A percentile compares a stretch with the other conserved stretches of the same genome.
Conservation (phyloP, 345 rosid species). For the Camelina laxa region DNA sequence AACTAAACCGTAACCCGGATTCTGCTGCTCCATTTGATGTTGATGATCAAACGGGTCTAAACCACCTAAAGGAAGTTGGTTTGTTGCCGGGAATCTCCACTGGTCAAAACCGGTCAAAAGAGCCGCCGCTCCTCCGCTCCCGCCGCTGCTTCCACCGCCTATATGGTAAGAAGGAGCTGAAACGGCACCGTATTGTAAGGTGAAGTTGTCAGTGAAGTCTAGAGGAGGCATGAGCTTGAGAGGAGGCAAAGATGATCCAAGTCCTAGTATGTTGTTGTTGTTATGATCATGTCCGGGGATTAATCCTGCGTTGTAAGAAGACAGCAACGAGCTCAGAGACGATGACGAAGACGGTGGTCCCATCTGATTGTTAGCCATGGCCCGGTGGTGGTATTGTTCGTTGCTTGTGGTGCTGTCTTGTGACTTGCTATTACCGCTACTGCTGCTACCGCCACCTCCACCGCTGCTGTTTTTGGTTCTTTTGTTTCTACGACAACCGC, state of each 20-base stretch:
- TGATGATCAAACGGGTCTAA: slow-evolving; percentile 42
- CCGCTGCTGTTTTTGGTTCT: slow-evolving; percentile 53
- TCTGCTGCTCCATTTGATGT: slow-evolving; percentile 42
- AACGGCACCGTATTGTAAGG: slow-evolving; percentile 44
- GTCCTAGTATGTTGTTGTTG: slow-evolving; percentile 42
- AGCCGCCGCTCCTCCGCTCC: slow-evolving; percentile 35
- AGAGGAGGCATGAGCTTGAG: slow-evolving; percentile 45
- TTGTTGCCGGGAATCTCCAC: slow-evolving; percentile 37
- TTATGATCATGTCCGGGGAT: slow-evolving; percentile 45
- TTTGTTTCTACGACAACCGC: slow-evolving; percentile 83
- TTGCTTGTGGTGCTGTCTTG: slow-evolving; percentile 45
- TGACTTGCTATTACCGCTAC: slow-evolving; percentile 44
- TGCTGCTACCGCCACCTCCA: slow-evolving; percentile 47
- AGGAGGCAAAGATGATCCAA: slow-evolving; percentile 48
- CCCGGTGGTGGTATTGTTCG: slow-evolving; percentile 41
- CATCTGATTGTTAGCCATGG: slow-evolving; percentile 37
- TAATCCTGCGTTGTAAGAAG: slow-evolving; percentile 47
- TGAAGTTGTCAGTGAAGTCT: slow-evolving; percentile 46
- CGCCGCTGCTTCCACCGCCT: slow-evolving; percentile 40
- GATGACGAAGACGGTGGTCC: slow-evolving; percentile 42
- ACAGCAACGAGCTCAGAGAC: slow-evolving; percentile 42
- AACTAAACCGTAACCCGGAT: slow-evolving; percentile 39
- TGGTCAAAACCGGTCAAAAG: slow-evolving; percentile 45
- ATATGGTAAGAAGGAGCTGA: slow-evolving; percentile 40
- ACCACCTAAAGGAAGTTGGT: slow-evolving; percentile 42